These are phyloP conservation scores for Phyllosticta citribraziliensis DNA, from an alignment of 2,329 filamentous ascomycete species.

Conservation along the genomic window DNA sequence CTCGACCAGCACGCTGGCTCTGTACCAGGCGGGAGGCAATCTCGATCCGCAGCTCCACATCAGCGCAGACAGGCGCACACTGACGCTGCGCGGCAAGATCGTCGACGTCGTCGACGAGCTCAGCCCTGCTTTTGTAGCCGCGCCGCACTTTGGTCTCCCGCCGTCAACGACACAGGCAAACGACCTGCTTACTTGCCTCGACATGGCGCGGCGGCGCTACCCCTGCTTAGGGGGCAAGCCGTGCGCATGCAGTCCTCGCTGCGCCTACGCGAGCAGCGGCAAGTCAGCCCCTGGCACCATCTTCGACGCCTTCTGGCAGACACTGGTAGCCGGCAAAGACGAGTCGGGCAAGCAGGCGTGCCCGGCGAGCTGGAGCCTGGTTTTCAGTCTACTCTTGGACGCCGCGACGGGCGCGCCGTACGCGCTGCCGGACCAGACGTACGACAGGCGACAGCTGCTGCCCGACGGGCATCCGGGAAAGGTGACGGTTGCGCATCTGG, in stretches of 20 bases:
- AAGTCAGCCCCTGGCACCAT: too few species aligned
- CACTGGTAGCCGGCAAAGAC: constrained; percentile 16
- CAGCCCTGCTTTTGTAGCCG: constrained; percentile 8
- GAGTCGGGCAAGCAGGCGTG: constrained; percentile 12
- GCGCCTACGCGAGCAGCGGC: constrained; percentile 9
- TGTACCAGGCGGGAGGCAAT: constrained; percentile 15
- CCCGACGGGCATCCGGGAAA: constrained; percentile 15
- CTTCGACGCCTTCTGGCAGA: constrained; percentile 18
- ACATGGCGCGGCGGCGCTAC: constrained; percentile 4
- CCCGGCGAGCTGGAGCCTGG: constrained; percentile 16
- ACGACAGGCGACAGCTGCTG: constrained; percentile 7
- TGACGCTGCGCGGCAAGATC: constrained; percentile 15
- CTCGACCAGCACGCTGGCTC: constrained; percentile 15
- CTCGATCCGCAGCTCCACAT: constrained; percentile 4
- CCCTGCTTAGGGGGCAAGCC: background rate
- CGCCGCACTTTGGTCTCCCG: constrained; percentile 14
- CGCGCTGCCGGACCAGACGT: constrained; percentile 17
- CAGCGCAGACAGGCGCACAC: constrained; percentile 5
- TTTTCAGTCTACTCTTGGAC: constrained; percentile 18
- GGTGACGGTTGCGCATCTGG: constrained; percentile 16
- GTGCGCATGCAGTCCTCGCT: background rate
- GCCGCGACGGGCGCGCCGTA: constrained; percentile 12
- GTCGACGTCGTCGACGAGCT: constrained; percentile 14
- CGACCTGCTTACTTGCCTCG: constrained; percentile 10
- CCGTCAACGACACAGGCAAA: constrained; percentile 7